Base-by-base conservation (phyloP, 306 rosid genomes). In the Fragaria vesca region DNA sequence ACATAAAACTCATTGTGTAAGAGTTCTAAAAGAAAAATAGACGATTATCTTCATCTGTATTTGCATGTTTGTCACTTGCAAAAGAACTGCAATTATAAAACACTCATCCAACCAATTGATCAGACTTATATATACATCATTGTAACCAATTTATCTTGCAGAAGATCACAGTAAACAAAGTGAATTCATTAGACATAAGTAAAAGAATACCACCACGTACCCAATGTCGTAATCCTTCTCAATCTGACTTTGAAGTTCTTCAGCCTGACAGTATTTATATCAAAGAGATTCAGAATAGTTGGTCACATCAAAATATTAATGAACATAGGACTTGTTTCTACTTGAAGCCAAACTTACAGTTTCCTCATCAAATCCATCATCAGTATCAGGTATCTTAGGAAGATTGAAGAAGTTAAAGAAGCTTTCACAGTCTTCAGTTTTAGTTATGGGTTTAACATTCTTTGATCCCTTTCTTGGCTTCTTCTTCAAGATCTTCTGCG, bases 381-480 rank as follows among this genome's bases (percentile, higher is more conserved):
- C 97, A 2, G 90, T 94, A 50, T 88, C 95, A n/a, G 97, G 98
- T 30, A 93, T 87, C 77, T 89, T 83, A 2, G 97, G 97, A 43
- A 97, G 98, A 74, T 26, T 88, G 74, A 93, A 93, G 83, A 88
- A 88, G 80, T 91, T 89, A 80, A 93, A 93, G 86, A 93, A 93
- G 62, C 98, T 93, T 30, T 90, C 92, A 86, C 95, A 91, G 32
- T 40, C 83, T 83, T 91, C 98, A 51, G 95, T 93, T 77, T 91
- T 93, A 20, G 91, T 89, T 32, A 93, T 83, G 24, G 98, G 98
- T 79, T 91, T 93, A 21, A 90, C 80, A 82, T 84, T 83, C 76
- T 91, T 93, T 1, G 95, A 81, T 79, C 97, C 97, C 81, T 93
- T 93, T 88, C 81, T 89, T 16, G 93, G 97, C 83, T 88, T 93